A percentile compares a stretch with the other conserved stretches of the same genome.
Conservation (phyloP, 768 basidiomycete genomes). For the Royoungia palumana region DNA sequence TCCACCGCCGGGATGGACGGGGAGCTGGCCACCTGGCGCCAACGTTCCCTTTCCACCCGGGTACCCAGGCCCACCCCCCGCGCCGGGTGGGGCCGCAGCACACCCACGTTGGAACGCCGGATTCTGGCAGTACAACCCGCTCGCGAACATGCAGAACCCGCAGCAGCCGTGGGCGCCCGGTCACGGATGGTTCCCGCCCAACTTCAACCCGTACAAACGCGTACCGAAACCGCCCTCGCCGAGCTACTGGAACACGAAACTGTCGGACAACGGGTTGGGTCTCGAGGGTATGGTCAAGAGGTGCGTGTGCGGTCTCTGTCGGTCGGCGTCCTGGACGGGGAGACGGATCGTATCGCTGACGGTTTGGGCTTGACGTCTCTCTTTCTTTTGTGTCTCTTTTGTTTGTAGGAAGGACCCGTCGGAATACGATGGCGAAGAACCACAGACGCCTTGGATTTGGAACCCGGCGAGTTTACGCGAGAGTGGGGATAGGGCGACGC, state of each 20-base stretch:
- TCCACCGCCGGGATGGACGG: slow-evolving; percentile 34
- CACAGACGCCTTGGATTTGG: slow-evolving; percentile 75
- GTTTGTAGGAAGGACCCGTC: slow-evolving; percentile 26
- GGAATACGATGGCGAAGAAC: slow-evolving; percentile 35
- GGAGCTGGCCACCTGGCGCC: slow-evolving; percentile 34
- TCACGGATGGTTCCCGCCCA: slow-evolving; percentile 29
- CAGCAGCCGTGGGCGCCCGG: slow-evolving; percentile 34
- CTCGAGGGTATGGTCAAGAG: slow-evolving; percentile 59
- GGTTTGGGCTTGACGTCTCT: background rate
- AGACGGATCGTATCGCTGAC: slow-evolving; percentile 11
- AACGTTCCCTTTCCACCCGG: slow-evolving; percentile 31
- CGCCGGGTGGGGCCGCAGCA: slow-evolving; percentile 46
- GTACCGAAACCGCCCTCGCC: slow-evolving; percentile 57
- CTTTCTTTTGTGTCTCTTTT: too few relatives aligned
- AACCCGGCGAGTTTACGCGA: slow-evolving; percentile 46
- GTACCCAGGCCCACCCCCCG: slow-evolving; percentile 51
- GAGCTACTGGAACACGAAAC: slow-evolving; percentile 58
- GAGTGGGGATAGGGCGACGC: slow-evolving; percentile 25
- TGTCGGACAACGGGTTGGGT: slow-evolving; percentile 62
- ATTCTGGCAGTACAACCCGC: slow-evolving; percentile 50
- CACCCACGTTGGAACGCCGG: slow-evolving; percentile 50
- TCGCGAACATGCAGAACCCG: slow-evolving; percentile 25
- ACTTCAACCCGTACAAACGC: slow-evolving; percentile 64
- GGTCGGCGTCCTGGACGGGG: background rate
- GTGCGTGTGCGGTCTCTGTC: slow-evolving; percentile 37